Percentiles rank a stretch among this genome's conserved stretches.
These are phyloP conservation scores for Aspergillus sojae DNA, from an alignment of 2,329 filamentous ascomycete genomes.

Conservation along the genomic window DNA sequence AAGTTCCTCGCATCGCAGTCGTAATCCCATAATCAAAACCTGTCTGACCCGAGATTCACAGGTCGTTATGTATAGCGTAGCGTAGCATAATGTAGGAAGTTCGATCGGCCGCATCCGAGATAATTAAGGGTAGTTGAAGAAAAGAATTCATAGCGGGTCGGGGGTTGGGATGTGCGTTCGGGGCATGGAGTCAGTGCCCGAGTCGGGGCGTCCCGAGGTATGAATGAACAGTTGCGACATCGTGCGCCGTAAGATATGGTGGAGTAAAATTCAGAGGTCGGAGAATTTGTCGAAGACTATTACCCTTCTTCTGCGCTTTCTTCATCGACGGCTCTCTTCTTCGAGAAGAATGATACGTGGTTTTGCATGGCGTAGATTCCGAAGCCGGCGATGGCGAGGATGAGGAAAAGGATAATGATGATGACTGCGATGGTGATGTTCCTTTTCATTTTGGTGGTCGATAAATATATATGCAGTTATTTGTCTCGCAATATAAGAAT, in stretches of 20 bases:
- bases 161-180: too few relatives aligned
- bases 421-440: conserved; percentile 55
- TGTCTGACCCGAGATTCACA: too few relatives aligned
- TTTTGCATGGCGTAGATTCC: conserved; percentile 39
- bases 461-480: not conserved
- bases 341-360: conserved; percentile 34
- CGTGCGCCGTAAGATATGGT: not conserved
- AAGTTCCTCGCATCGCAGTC: not conserved
- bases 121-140: not conserved
- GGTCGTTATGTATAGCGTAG: not conserved
- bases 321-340: conserved; percentile 34
- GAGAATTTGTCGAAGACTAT: not conserved
- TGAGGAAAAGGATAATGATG: conserved; percentile 51
- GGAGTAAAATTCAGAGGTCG: not conserved
- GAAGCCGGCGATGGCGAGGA: conserved; percentile 47
- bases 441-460: conserved; percentile 37
- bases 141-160: too few relatives aligned
- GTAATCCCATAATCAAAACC: not conserved
- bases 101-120: not conserved
- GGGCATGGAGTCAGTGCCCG: too few relatives aligned
- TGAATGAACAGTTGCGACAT: not conserved
- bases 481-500: not conserved
- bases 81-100: not conserved
- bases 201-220: not conserved
- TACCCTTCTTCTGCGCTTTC: conserved; percentile 30